phyloP scores from a whole-genome alignment of 1,284 basidiomycete genomes.

The Salmacisia buchloeana region DNA sequence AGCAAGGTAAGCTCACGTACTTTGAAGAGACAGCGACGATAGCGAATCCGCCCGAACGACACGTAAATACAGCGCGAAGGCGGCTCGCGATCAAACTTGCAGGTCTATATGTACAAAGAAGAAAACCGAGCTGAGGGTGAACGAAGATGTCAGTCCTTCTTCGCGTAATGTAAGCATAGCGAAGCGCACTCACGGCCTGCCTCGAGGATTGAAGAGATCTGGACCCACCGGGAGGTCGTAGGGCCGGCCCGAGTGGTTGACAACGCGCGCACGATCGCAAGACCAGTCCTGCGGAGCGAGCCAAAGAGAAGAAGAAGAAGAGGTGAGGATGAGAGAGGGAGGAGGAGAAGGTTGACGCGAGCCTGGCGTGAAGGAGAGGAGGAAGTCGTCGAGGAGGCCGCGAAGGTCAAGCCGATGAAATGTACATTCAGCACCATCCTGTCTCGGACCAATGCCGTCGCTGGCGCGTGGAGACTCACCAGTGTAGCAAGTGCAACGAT shows the following conservation, averaged over 20 bases:
- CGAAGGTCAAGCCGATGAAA: neutral
- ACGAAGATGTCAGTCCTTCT: too few species aligned
- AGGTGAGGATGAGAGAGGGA: neutral
- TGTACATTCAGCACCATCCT: too few species aligned
- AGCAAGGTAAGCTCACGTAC: too few species aligned
- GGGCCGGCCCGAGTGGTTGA: neutral
- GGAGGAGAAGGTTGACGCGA: neutral
- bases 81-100: too few species aligned
- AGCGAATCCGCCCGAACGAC: too few species aligned
- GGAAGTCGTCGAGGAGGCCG: neutral
- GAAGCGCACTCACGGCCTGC: slow-evolving; percentile 1
- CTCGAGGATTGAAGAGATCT: neutral
- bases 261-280: neutral
- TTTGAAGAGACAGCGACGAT: too few species aligned
- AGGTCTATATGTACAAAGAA: slow-evolving; percentile 2
- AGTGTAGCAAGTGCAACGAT: too few species aligned
- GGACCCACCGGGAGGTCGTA: neutral
- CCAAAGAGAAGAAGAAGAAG: neutral
- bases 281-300: slow-evolving; percentile 9
- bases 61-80: too few species aligned
- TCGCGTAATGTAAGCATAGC: too few species aligned
- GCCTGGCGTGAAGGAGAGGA: neutral
- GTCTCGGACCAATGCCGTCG: too few species aligned
- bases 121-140: neutral
- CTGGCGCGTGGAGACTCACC: too few species aligned